Evolutionary conservation across 176 grass and related monocot genomes (phyloP).

Genomic region (Alopecurus myosuroides): DNA sequence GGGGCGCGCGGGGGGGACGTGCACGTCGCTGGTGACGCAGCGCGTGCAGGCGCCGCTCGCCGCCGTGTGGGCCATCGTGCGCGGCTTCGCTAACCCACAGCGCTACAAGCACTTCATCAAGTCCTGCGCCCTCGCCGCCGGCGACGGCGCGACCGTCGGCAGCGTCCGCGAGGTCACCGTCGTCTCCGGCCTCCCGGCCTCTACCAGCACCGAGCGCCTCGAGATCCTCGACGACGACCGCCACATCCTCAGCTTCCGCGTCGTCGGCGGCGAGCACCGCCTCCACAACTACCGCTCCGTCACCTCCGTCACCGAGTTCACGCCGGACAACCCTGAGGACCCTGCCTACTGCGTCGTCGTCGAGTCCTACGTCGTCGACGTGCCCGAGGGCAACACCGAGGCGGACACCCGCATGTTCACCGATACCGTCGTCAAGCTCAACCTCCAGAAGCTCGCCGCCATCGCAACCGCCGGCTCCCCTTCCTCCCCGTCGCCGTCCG

Average conservation of each 20-base stretch:
- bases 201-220: constrained; percentile 85
- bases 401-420: constrained; percentile 96
- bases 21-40: constrained; percentile 88
- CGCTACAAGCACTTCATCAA: constrained; percentile 99
- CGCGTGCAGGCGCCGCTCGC: constrained; percentile 64
- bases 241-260: constrained; percentile 89
- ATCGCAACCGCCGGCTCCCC: constrained; percentile 32
- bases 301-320: constrained; percentile 90
- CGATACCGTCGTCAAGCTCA: constrained; percentile 87
- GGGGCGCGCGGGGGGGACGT: constrained; percentile 26
- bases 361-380: constrained; percentile 92
- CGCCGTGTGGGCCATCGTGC: constrained; percentile 78
- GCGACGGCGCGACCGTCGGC: constrained; percentile 70
- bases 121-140: constrained; percentile 42
- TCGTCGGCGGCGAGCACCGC: constrained; percentile 89
- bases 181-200: constrained; percentile 79
- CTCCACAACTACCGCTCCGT: constrained; percentile 94
- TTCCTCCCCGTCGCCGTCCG: not conserved
- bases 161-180: constrained; percentile 91
- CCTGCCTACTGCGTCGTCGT: constrained; percentile 65
- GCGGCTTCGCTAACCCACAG: constrained; percentile 68
- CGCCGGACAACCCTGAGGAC: not conserved
- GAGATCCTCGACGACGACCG: constrained; percentile 92
- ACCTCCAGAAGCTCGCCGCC: constrained; percentile 84
- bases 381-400: constrained; percentile 80